Evolutionary conservation across 768 basidiomycete genomes (phyloP).

Genomic region (Pholiota conissans): DNA sequence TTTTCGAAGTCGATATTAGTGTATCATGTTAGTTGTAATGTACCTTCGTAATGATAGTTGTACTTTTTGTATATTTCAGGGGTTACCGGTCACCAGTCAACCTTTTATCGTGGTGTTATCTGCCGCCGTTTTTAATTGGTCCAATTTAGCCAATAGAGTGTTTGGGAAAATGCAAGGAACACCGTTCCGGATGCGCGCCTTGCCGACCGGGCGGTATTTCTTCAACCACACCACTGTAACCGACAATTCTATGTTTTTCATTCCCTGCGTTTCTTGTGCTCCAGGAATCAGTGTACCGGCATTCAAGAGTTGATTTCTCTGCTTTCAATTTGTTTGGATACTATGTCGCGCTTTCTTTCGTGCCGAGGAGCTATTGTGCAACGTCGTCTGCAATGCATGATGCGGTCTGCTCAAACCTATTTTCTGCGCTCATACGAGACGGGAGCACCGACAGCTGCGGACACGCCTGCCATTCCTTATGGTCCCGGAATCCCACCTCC

Average conservation of each 20-base stretch:
- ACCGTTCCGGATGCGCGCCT: constrained; percentile 1
- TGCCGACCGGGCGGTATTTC: constrained; percentile 5
- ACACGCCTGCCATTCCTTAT: constrained; percentile 26
- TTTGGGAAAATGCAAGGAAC: not conserved
- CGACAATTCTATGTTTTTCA: not conserved
- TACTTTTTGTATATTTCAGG: no score
- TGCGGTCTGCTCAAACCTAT: not conserved
- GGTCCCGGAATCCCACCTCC: constrained; percentile 71
- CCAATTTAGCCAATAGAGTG: not conserved
- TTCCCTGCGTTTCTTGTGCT: not conserved
- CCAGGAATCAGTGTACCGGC: no score
- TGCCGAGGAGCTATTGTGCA: constrained; percentile 3
- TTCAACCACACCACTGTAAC: not conserved
- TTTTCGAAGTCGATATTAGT: not conserved
- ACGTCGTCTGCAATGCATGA: not conserved
- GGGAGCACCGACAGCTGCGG: constrained; percentile 11
- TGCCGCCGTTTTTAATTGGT: not conserved
- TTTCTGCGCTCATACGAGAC: constrained; percentile 19
- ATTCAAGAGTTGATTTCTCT: no score
- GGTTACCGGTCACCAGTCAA: no score
- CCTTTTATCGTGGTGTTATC: no score
- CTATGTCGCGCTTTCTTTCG: not conserved
- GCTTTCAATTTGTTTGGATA: no score
- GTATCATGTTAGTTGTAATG: not conserved
- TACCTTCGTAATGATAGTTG: not conserved